A percentile compares a stretch with the other conserved stretches of the same genome.
Evolutionary conservation across 108 stramenopile species (phyloP).

Genomic region (Nitzschia sp.): DNA sequence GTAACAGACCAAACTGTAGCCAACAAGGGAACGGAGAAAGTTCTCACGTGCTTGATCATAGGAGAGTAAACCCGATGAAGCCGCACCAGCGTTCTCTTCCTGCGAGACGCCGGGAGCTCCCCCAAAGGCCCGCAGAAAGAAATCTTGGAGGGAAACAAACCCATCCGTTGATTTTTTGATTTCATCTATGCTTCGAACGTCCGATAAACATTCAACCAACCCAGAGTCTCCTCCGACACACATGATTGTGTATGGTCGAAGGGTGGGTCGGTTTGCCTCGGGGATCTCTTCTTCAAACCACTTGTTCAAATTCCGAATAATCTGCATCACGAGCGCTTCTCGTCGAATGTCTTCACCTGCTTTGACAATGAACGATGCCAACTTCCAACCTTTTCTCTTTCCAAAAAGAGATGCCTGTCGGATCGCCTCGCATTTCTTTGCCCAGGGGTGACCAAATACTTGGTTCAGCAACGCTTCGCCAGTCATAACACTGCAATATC

Average conservation of each 20-base stretch:
- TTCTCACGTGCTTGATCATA: constrained; percentile 87
- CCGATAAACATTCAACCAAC: constrained; percentile 79
- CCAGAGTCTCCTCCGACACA: constrained; percentile 86
- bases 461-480: constrained; percentile 55
- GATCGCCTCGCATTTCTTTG: constrained; percentile 65
- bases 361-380: constrained; percentile 85
- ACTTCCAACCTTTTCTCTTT: constrained; percentile 75
- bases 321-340: constrained; percentile 88
- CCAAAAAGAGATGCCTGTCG: constrained; percentile 73
- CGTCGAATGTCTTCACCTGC: constrained; percentile 89
- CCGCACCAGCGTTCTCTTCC: constrained; percentile 5
- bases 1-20: constrained; percentile 92
- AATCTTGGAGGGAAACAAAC: constrained; percentile 68
- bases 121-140: constrained; percentile 79
- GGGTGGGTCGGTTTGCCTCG: constrained; percentile 57
- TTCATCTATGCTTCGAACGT: constrained; percentile 85
- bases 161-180: constrained; percentile 81
- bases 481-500: constrained; percentile 2
- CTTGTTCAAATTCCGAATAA: constrained; percentile 67
- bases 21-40: constrained; percentile 84
- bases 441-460: constrained; percentile 79
- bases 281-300: constrained; percentile 83
- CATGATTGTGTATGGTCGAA: constrained; percentile 89
- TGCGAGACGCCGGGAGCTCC: constrained; percentile 21
- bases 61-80: constrained; percentile 19